Evolutionary conservation across 1,139 yeast species (phyloP), one percentile per base, ranked within the genome.

Genomic region (Tardiomyces digboiensis): DNA sequence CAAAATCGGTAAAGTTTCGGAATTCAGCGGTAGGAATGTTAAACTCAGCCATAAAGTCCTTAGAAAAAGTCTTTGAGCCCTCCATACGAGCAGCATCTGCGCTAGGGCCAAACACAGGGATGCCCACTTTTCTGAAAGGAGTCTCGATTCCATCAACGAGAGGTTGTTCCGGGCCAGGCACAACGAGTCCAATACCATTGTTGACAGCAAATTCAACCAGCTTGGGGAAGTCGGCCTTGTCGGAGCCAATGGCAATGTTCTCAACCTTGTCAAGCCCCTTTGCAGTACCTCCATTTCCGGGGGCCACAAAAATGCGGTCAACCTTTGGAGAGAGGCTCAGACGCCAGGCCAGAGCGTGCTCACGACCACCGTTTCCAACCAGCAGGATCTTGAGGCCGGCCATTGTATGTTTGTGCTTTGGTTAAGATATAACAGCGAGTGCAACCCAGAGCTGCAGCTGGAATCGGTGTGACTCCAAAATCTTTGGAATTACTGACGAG

Each of bases 81-180:
- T 93, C 99, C 91, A 93, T 84, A 41, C 71, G 69, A 7, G 99
- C 97, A 49, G 98, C 98, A 58, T 75, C 75, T 39, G 76, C 82
- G 39, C 87, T 77, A 21, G 99, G 99, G 7, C 98, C 99, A 67
- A 93, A 93, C 21, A 89, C 96, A 36, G 97, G 94, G 50, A 93
- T 81, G 53, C 98, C 98, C 45, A 83, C 82, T 44, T 63, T 63
- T 36, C 67, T 66, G 72, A 91, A 89, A 43, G 72, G 70, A 19
- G 80, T 67, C 29, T 89, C 66, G 49, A 91, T 80, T 40, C 99
- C 99, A 59, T 91, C 97, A 37, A 91, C 97, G 51, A 93, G 72
- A 38, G 98, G 98, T 66, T 88, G 96, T 67, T 93, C 99, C n/a
- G 99, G 98, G 39, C 99, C 99, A 36, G 98, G 98, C 42, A 93